Evolutionary conservation across 164 flowering plant genomes (phyloP), one percentile per base, ranked within the genome.

Genomic region (Vitis riparia): DNA sequence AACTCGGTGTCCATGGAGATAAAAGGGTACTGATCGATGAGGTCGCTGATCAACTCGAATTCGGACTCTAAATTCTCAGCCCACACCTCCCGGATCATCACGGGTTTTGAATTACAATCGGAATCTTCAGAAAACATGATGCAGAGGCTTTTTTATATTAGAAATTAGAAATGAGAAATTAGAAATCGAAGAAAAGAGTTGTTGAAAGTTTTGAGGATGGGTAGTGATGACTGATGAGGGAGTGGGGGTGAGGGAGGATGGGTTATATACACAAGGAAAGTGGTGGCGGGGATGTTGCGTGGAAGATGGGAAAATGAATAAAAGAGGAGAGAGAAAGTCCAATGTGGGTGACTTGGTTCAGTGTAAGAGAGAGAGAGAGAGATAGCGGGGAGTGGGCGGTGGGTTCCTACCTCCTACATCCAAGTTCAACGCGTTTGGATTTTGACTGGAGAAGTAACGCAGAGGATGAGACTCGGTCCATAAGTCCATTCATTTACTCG

Each of bases 1-100:
- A 88, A 88, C 72, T 88, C 92, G 3, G 92, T 88, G 80, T 88
- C 92, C 89, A 88, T 88, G 29, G 92, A 86, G 27, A 86, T 72
- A 67, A 50, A 83, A 7, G 84, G 84, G 74, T 63, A 86, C 0
- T 19, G 67, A n/a, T 88, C 88, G 71, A 84, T 76, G 11, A 78
- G 17, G 7, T 67, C 55, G 1, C 79, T 55, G 74, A 88, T 83
- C 51, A 83, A 57, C 23, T 66, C 77, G 75, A 88, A 84, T 55
- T 88, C 92, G 5, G 76, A 59, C 1, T 73, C 84, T 9, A 86
- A 71, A 67, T 85, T 86, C 15, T 59, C 17, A 0, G 83, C 66
- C 89, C 88, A 86, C 3, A 86, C 92, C 10, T 77, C 78, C 0
- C 90, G 78, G 59, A 83, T 77, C 59, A 29, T 60, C 23, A 78